Evolutionary conservation across 129 eudicot species (phyloP).

Genomic region (Pseudognaphalium luteoalbum): DNA sequence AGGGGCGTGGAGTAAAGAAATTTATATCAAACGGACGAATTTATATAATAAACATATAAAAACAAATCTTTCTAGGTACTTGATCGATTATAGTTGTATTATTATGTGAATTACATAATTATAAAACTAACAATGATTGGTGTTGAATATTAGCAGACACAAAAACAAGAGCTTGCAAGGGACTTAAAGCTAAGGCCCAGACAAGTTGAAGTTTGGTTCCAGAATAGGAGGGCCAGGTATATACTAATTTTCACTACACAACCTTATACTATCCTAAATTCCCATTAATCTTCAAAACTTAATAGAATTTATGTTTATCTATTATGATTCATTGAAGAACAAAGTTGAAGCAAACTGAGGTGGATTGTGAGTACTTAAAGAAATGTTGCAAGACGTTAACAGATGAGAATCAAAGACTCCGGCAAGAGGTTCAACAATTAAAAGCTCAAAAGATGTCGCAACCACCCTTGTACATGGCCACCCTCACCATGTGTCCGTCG

Average conservation of each 20-base stretch:
- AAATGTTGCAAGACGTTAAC: conserved; percentile 74
- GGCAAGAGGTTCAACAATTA: conserved; percentile 62
- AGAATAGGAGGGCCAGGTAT: conserved; percentile 92
- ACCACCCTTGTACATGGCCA: conserved; percentile 66
- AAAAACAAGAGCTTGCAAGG: conserved; percentile 80
- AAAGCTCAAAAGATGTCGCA: conserved; percentile 51
- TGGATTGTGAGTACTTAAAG: conserved; percentile 81
- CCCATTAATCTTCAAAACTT: not conserved
- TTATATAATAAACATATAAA: too few species aligned
- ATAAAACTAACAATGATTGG: conserved; percentile 18
- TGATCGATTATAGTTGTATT: not conserved
- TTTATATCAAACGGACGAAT: not conserved
- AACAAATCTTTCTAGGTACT: too few species aligned
- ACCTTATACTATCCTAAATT: not conserved
- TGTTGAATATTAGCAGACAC: conserved; percentile 55
- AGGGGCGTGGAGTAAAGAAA: not conserved
- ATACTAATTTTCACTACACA: not conserved
- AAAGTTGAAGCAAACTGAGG: conserved; percentile 89
- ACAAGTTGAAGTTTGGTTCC: conserved; percentile 98
- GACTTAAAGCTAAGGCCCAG: conserved; percentile 75
- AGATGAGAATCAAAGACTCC: conserved; percentile 76
- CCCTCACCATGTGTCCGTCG: conserved; percentile 83
- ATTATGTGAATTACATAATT: conserved; percentile 6
- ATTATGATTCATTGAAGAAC: conserved; percentile 42
- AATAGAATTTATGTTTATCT: not conserved